phyloP scores from a whole-genome alignment of 768 basidiomycete species.

The Mycena filopes region DNA sequence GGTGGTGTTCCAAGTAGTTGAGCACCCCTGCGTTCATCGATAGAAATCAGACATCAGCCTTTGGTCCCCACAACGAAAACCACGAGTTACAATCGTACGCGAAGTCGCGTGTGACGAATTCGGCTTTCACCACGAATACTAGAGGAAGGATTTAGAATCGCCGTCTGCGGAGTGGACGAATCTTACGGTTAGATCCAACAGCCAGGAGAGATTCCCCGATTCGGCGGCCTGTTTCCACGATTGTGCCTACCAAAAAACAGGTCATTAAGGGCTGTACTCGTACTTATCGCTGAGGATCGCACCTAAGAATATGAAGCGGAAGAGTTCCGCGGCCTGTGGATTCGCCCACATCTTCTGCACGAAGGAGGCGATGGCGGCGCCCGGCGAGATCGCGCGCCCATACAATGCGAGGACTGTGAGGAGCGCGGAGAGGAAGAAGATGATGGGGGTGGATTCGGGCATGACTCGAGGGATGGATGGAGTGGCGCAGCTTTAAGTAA shows the following conservation, averaged over 20 bases:
- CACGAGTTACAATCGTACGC: constrained; percentile 34
- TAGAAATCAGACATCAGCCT: no score
- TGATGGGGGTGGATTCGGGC: background rate
- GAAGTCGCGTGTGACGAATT: constrained; percentile 26
- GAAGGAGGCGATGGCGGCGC: background rate
- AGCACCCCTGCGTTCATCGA: no score
- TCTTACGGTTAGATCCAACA: constrained; percentile 7
- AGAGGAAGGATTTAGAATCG: background rate
- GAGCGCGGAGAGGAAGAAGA: background rate
- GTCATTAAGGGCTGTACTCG: background rate
- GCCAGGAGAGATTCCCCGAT: background rate
- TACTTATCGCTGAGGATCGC: background rate
- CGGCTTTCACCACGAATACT: constrained; percentile 6
- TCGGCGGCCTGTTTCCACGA: constrained; percentile 8
- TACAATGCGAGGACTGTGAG: background rate
- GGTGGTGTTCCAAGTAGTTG: constrained; percentile 26
- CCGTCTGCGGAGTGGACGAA: no score
- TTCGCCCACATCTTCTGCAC: constrained; percentile 9
- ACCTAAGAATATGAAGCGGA: constrained; percentile 26
- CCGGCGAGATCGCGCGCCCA: constrained; percentile 6
- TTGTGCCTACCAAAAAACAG: background rate
- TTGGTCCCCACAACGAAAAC: no score
- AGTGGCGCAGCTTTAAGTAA: no score
- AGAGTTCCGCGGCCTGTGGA: constrained; percentile 19
- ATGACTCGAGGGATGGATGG: no score